Conservation (phyloP, 2,329 filamentous ascomycete species). For the Anisogramma anomala region DNA sequence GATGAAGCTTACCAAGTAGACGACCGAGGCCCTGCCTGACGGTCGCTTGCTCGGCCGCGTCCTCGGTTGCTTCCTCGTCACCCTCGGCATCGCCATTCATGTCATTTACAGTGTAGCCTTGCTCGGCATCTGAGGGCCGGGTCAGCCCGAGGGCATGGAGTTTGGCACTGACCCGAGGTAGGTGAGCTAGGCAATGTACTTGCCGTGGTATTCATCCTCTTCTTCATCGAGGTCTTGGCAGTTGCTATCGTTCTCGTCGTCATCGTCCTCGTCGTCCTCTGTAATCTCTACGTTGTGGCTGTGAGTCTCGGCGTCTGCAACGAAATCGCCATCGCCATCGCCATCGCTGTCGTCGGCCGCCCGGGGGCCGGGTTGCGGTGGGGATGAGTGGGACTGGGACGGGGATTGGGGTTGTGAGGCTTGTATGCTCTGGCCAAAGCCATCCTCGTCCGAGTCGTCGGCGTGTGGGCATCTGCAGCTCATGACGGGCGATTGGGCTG, state of each 20-base stretch:
- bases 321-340: constrained; percentile 12
- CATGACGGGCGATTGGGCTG: constrained; percentile 4
- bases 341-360: constrained; percentile 1
- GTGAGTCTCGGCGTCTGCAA: constrained; percentile 3
- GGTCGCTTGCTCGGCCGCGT: constrained; percentile 12
- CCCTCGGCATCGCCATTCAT: constrained; percentile 16
- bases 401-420: not conserved
- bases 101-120: constrained; percentile 7
- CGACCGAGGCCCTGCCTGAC: constrained; percentile 6
- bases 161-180: not conserved
- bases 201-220: constrained; percentile 17
- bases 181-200: not conserved
- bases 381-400: not conserved
- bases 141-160: constrained; percentile 1
- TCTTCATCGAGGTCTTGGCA: constrained; percentile 21
- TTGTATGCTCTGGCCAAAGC: constrained; percentile 11
- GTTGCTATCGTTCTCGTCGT: constrained; percentile 17
- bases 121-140: constrained; percentile 10
- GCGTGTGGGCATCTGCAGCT: constrained; percentile 11
- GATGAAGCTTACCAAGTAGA: constrained; percentile 8
- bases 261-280: constrained; percentile 14
- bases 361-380: too few relatives aligned
- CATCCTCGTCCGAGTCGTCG: constrained; percentile 14
- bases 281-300: not conserved
- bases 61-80: constrained; percentile 14